Conservation (phyloP, 129 eudicot genomes). For the Arctium lappa region DNA sequence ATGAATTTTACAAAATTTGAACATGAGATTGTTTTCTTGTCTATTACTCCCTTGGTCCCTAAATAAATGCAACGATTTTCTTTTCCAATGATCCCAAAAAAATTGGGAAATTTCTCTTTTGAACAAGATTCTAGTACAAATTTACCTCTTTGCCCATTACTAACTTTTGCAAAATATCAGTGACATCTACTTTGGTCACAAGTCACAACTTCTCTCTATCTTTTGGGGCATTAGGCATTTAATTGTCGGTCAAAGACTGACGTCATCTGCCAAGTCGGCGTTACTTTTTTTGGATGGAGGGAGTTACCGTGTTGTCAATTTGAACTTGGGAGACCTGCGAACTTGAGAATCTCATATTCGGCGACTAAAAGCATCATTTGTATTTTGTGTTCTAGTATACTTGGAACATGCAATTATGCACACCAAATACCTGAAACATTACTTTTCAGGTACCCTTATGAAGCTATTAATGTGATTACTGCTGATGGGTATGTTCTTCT, state of each 20-base stretch:
- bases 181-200: neutral
- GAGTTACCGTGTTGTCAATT: neutral
- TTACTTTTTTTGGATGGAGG: neutral
- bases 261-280: neutral
- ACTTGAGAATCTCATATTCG: neutral
- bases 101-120: neutral
- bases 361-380: neutral
- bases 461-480: slow-evolving; percentile 85
- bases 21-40: neutral
- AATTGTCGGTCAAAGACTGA: neutral
- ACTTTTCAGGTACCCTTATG: slow-evolving; percentile 85
- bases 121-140: neutral
- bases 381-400: neutral
- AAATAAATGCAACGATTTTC: neutral
- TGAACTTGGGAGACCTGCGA: neutral
- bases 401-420: neutral
- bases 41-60: neutral
- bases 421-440: slow-evolving; percentile 32
- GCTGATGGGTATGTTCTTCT: slow-evolving; percentile 94
- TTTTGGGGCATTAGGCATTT: neutral
- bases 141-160: neutral
- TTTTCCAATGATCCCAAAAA: neutral
- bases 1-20: neutral
- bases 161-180: neutral
- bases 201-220: neutral